Evolutionary conservation across 106 monocot species (phyloP).

Genomic region (Apostasia shenzhenica): DNA sequence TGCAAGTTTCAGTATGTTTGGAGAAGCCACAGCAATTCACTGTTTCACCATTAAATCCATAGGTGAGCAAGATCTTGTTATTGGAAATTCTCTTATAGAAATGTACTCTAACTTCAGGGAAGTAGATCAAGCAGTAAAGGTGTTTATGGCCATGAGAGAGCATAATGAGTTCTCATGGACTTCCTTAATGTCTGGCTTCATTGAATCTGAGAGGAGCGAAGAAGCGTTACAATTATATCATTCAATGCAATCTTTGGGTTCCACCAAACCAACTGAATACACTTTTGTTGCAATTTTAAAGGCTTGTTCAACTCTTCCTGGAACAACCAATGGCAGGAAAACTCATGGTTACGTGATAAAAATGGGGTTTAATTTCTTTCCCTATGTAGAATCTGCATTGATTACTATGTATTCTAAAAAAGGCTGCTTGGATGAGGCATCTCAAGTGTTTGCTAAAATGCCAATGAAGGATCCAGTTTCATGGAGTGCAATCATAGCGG

Average conservation of each 20-base stretch:
- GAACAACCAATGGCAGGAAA: constrained; percentile 5
- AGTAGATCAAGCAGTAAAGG: constrained; percentile 10
- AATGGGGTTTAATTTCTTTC: constrained; percentile 10
- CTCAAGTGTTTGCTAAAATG: constrained; percentile 11
- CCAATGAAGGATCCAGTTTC: constrained; percentile 12
- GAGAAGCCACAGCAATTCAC: constrained; percentile 17
- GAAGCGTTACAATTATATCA: constrained; percentile 17
- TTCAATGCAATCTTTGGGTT: constrained; percentile 6
- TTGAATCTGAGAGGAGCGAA: constrained; percentile 8
- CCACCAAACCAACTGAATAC: constrained; percentile 14
- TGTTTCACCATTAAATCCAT: constrained; percentile 8
- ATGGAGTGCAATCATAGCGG: constrained; percentile 18
- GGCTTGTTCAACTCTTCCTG: constrained; percentile 12
- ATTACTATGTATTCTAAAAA: constrained; percentile 16
- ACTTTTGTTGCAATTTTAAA: constrained; percentile 20
- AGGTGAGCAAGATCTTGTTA: constrained; percentile 2
- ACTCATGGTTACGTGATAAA: constrained; percentile 12
- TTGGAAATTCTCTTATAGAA: constrained; percentile 19
- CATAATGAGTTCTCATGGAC: constrained; percentile 25
- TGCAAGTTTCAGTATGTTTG: constrained; percentile 5
- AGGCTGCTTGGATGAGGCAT: constrained; percentile 14
- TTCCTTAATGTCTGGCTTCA: constrained; percentile 10
- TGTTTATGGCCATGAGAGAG: constrained; percentile 13
- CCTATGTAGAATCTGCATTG: constrained; percentile 13
- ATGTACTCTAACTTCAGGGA: constrained; percentile 11